phyloP scores from a whole-genome alignment of 108 stramenopile species.

The Cyclotella kingstonii region DNA sequence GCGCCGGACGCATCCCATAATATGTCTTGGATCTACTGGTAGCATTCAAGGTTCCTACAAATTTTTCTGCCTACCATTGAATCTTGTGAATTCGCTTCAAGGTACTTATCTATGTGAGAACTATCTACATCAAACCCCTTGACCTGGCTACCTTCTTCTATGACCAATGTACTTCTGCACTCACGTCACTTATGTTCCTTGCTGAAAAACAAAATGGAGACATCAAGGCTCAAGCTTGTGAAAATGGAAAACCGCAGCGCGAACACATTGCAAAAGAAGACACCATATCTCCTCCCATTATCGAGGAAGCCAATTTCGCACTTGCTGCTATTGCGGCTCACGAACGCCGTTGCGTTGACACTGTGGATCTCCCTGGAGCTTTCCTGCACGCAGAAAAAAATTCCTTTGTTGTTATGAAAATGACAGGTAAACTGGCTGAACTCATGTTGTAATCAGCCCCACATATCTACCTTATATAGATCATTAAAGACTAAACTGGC shows the following conservation, averaged over 20 bases:
- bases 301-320: neutral
- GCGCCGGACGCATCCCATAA: too few relatives aligned
- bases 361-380: constrained; percentile 33
- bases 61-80: too few relatives aligned
- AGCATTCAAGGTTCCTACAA: too few relatives aligned
- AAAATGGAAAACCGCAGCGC: neutral
- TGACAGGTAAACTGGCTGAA: constrained; percentile 17
- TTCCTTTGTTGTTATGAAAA: constrained; percentile 22
- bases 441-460: constrained; percentile 26
- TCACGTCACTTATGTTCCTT: constrained; percentile 3
- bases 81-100: too few relatives aligned
- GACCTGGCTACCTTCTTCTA: too few relatives aligned
- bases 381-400: constrained; percentile 36
- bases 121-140: too few relatives aligned
- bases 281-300: constrained; percentile 3
- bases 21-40: too few relatives aligned
- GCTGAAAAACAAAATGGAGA: constrained; percentile 16
- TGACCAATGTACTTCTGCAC: too few relatives aligned
- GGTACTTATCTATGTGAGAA: too few relatives aligned
- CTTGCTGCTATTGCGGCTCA: constrained; percentile 13
- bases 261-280: constrained; percentile 13
- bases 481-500: constrained; percentile 18
- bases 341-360: constrained; percentile 39
- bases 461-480: constrained; percentile 15
- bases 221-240: constrained; percentile 18